phyloP scores from a whole-genome alignment of 495 filamentous ascomycete species.

The Neohortaea acidophila region DNA sequence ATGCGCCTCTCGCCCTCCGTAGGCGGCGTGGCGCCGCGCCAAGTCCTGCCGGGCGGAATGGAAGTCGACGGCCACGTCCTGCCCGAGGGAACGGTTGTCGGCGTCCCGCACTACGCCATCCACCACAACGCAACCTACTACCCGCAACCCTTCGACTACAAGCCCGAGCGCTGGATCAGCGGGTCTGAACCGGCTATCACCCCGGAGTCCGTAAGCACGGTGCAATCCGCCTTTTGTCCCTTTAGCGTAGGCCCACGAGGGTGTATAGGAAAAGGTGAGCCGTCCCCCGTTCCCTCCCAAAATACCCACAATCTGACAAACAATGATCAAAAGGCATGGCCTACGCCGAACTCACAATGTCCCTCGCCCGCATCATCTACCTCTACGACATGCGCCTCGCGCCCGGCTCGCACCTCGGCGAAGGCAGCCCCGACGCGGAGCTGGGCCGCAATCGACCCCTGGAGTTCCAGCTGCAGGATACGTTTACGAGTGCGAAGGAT shows the following conservation, averaged over 20 bases:
- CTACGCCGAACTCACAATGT: background rate
- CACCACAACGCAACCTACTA: conserved; percentile 22
- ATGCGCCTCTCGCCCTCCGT: conserved; percentile 56
- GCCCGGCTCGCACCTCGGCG: background rate
- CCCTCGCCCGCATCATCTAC: background rate
- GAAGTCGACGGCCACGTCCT: conserved; percentile 34
- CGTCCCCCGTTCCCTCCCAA: no score
- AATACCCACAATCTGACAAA: no score
- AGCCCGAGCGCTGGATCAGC: conserved; percentile 21
- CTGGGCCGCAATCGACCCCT: background rate
- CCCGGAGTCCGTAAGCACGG: background rate
- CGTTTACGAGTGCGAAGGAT: background rate
- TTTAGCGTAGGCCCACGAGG: conserved; percentile 42
- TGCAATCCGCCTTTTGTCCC: conserved; percentile 39
- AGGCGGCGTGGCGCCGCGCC: conserved; percentile 40
- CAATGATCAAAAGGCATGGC: no score
- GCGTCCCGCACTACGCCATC: conserved; percentile 18
- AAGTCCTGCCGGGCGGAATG: conserved; percentile 47
- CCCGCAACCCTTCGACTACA: conserved; percentile 14
- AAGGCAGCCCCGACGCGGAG: background rate
- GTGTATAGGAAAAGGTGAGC: conserved; percentile 51
- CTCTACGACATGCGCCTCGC: conserved; percentile 3
- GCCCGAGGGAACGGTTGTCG: conserved; percentile 20
- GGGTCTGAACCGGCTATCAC: background rate
- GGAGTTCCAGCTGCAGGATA: conserved; percentile 2